These are phyloP conservation scores for Polyrhizophydium stewartii DNA, from an alignment of 371 early-diverging fungal species.

Conservation along the genomic window DNA sequence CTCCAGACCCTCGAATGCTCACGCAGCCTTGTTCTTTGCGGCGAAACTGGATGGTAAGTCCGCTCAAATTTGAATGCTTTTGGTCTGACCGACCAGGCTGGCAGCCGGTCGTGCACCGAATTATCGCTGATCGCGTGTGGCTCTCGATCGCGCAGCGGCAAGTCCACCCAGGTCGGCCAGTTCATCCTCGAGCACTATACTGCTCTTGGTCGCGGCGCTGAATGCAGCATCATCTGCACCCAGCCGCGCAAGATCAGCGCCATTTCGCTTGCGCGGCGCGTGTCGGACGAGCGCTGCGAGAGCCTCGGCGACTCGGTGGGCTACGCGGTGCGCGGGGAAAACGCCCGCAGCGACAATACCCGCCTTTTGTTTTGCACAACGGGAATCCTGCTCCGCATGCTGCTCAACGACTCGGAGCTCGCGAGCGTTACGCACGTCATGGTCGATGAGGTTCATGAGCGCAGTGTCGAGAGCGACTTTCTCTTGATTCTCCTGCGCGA, in stretches of 20 bases:
- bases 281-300: slow-evolving; percentile 15
- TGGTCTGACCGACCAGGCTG: not conserved
- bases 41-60: slow-evolving; percentile 58
- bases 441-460: slow-evolving; percentile 67
- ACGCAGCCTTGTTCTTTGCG: slow-evolving; percentile 31
- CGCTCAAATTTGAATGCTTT: no score
- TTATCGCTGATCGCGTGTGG: not conserved
- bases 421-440: slow-evolving; percentile 40
- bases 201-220: slow-evolving; percentile 8
- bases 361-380: slow-evolving; percentile 57
- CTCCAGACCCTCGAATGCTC: not conserved
- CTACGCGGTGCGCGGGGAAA: slow-evolving; percentile 55
- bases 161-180: slow-evolving; percentile 45
- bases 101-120: not conserved
- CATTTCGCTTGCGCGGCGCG: slow-evolving; percentile 50
- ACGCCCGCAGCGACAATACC: slow-evolving; percentile 29
- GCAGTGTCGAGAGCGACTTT: slow-evolving; percentile 55
- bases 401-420: slow-evolving; percentile 38
- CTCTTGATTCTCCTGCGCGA: slow-evolving; percentile 41
- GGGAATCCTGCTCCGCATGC: slow-evolving; percentile 56
- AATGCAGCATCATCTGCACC: slow-evolving; percentile 36
- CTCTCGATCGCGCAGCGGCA: slow-evolving; percentile 16
- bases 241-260: slow-evolving; percentile 49
- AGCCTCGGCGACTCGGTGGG: slow-evolving; percentile 35
- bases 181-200: slow-evolving; percentile 42